Evolutionary conservation across 257 asterid genomes (phyloP).

Genomic region (Solanum chiquidenum): DNA sequence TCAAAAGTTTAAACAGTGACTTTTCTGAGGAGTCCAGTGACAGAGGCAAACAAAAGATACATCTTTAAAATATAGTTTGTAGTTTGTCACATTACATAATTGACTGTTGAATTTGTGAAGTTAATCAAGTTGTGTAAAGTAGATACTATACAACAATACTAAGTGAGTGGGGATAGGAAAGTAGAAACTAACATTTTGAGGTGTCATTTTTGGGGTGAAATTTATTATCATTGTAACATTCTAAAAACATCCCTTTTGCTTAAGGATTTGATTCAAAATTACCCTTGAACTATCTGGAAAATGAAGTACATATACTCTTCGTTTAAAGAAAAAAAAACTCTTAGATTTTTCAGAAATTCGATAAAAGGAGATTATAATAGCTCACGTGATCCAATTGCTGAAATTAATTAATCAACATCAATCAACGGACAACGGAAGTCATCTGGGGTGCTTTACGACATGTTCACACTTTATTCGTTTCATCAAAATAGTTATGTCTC

Average conservation of each 20-base stretch:
- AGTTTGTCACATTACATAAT: background rate
- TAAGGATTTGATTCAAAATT: background rate
- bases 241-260: background rate
- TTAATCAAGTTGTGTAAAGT: background rate
- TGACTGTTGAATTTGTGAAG: constrained; percentile 9
- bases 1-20: constrained; percentile 28
- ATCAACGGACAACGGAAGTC: no score
- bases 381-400: background rate
- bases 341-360: no score
- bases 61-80: background rate
- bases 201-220: background rate
- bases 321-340: no score
- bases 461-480: no score
- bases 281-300: background rate
- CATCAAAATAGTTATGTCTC: background rate
- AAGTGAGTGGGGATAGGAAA: background rate
- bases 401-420: background rate
- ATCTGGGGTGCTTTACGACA: background rate
- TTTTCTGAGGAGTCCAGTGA: constrained; percentile 2
- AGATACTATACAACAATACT: background rate
- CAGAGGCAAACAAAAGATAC: background rate
- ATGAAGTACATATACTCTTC: no score
- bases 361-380: background rate
- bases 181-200: background rate
- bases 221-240: background rate